These are phyloP conservation scores for Geotrichum fermentans DNA, from an alignment of 1,139 yeast species.

Conservation along the genomic window DNA sequence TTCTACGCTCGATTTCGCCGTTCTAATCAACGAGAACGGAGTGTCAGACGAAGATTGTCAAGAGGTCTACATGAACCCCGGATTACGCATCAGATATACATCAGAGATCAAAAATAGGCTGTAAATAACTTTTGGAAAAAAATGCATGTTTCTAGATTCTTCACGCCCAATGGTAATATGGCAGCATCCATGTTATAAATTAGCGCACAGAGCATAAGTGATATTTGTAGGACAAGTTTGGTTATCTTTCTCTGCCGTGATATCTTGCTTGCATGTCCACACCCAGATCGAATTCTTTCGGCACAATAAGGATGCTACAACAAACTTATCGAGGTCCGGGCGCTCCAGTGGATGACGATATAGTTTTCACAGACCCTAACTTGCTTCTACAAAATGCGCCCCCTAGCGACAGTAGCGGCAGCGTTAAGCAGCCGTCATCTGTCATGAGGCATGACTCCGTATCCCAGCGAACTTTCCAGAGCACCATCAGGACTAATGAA, in stretches of 20 bases:
- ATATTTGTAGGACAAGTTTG: no score
- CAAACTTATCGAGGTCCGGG: no score
- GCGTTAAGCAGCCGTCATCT: background rate
- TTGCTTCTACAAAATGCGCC: background rate
- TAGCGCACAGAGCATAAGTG: no score
- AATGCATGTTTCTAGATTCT: no score
- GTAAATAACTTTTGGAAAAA: background rate
- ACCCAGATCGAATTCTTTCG: no score
- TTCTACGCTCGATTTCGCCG: slow-evolving; percentile 68
- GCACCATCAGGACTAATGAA: background rate
- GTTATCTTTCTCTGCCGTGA: no score
- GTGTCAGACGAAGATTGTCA: slow-evolving; percentile 76
- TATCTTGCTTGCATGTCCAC: no score
- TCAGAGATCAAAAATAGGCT: background rate
- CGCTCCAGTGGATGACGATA: background rate
- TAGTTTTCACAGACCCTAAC: background rate
- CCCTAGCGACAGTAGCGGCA: background rate
- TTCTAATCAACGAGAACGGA: slow-evolving; percentile 77
- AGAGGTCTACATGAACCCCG: slow-evolving; percentile 65
- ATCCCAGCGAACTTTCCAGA: background rate
- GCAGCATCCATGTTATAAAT: no score
- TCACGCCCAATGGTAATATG: no score
- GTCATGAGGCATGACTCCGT: background rate
- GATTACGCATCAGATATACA: slow-evolving; percentile 4
- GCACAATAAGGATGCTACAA: no score